Percentiles rank a stretch among this genome's conserved stretches.
These are phyloP conservation scores for Panaeolus papilionaceus DNA, from an alignment of 768 basidiomycete species.

Conservation along the genomic window DNA sequence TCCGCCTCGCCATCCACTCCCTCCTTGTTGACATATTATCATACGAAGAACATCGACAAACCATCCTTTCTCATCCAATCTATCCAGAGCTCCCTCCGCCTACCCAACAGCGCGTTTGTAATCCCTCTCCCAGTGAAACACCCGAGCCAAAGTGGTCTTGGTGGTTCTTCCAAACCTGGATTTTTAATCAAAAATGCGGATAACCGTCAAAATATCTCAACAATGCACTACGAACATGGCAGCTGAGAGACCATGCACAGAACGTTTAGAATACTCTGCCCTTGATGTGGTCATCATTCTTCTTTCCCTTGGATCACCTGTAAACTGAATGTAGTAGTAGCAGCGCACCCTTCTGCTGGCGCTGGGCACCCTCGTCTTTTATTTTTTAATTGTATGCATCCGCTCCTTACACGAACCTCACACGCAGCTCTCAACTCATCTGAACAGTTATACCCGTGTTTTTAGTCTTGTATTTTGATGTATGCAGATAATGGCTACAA, in stretches of 20 bases:
- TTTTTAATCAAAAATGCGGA: not conserved
- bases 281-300: not conserved
- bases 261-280: too few relatives aligned
- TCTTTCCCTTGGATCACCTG: not conserved
- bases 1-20: conserved; percentile 2
- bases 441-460: not conserved
- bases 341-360: too few relatives aligned
- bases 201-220: not conserved
- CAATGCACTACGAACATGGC: too few relatives aligned
- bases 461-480: conserved; percentile 5
- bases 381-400: too few relatives aligned
- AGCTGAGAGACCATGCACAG: too few relatives aligned
- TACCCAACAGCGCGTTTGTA: not conserved
- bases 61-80: conserved; percentile 19
- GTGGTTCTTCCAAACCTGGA: not conserved
- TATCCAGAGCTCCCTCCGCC: conserved; percentile 14
- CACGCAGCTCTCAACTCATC: not conserved
- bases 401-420: not conserved
- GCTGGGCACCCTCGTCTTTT: too few relatives aligned
- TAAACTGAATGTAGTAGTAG: too few relatives aligned
- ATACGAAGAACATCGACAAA: conserved; percentile 21
- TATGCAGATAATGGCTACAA: conserved; percentile 11
- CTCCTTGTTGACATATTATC: conserved; percentile 21
- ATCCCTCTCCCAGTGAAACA: not conserved
- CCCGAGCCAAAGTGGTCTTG: not conserved